Evolutionary conservation across 2,329 filamentous ascomycete genomes (phyloP), one percentile per base, ranked within the genome.

Genomic region (Aspergillus puulaauensis): DNA sequence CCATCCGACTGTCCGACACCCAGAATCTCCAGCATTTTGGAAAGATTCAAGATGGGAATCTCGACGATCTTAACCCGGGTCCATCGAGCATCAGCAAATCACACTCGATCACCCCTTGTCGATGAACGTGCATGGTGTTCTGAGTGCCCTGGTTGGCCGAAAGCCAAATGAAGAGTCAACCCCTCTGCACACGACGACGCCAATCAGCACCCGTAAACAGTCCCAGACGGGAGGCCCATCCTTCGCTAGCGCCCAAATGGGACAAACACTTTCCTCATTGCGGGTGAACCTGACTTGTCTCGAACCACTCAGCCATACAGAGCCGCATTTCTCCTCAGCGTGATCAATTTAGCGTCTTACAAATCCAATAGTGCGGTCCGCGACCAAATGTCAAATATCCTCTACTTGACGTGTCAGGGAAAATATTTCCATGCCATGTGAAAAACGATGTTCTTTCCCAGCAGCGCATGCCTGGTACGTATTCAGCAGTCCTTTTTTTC

Each of bases 41-140:
- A 33, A 45, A 54, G 52, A 43, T 24, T 45, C 19, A 23, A 21
- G 21, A 57, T 56, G 57, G 56, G 40, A 52, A 57, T 60, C 37
- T 61, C 50, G 62, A 63, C 62, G 59, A 64, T 65, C 63, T 58
- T 60, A 56, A 49, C 54, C 59, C 55, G 56, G 58, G 52, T 60
- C 59, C 57, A 63, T 51, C 23, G 15, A 21, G 35, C 40, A 14
- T 12, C 15, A n/a, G 15, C 35, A 37, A 37, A n/a, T 37, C 14
- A 37, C 35, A 47, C 37, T 46, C 52, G 45, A 43, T 39, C 53
- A 46, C 56, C 45, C 56, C 54, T 56, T 58, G 61, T 61, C 50
- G 48, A 57, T 52, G 57, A 66, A 62, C 57, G 62, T 63, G 61
- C 62, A 64, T 61, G 23, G 33, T n/a, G 24, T 52, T 14, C 41